Base-by-base conservation (phyloP, 1,284 basidiomycete genomes). In the Cutaneotrichosporon cutaneum region DNA sequence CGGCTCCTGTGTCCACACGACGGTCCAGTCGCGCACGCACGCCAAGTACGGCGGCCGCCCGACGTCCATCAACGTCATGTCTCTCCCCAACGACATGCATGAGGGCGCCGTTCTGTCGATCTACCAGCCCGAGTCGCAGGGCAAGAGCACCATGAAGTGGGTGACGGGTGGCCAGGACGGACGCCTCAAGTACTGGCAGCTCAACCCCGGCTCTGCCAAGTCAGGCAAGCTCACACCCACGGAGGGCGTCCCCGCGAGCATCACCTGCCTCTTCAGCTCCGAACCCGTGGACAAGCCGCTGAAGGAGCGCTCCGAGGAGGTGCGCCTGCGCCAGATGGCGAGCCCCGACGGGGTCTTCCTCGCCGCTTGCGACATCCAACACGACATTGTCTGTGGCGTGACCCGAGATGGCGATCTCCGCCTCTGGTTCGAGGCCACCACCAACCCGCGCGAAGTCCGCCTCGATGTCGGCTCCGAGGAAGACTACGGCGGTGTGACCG, bases 131-230 rank as follows among this genome's bases (percentile, higher is more conserved):
- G 67, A 67, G 22, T 33, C 45, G 0, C 66, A 60, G 5, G 60
- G 61, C 16, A 39, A 45, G 26, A 66, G 66, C n/a, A 54, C 60
- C 8, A n/a, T 67, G 9, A 61, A 70, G 45, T 79, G 75, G 70
- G 72, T 76, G 3, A 71, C 75, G 3, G 77, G 68, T 10, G 77
- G 78, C 3, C 66, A 67, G 27, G 78, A 80, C 58, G 78, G 78
- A 5, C 59, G 63, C n/a, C 68, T 77, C 51, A 79, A 79, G 63
- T 64, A 74, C 56, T 79, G 77, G 77, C 60, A 69, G 35, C 64
- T 75, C 8, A 61, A 71, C 39, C 70, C 72, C 0, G 67, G 68
- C 3, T 61, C 63, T 0, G 48, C 58, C 1, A 56, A 61, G 32
- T 64, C 68, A 5, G 73, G 72, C 2, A 73, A 74, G 62, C 56